Conservation (phyloP, 306 rosid genomes). For the Pterocarpus macrocarpus region DNA sequence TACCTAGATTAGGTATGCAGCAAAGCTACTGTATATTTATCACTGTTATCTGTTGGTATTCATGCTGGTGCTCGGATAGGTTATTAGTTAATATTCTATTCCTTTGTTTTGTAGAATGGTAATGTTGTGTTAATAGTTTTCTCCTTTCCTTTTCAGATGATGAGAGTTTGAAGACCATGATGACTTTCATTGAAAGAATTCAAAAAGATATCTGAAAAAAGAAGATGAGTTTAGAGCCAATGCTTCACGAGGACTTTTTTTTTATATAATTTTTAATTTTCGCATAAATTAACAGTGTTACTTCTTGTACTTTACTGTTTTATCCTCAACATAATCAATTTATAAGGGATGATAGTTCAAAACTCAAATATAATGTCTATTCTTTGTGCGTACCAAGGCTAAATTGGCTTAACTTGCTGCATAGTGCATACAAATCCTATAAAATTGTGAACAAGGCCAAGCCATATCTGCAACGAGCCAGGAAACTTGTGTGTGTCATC, state of each 20-base stretch:
- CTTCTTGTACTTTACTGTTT: slow-evolving; percentile 1
- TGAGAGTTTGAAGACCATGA: slow-evolving; percentile 52
- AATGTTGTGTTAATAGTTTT: background rate
- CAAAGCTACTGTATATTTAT: background rate
- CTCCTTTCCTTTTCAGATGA: slow-evolving; percentile 56
- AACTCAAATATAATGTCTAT: background rate
- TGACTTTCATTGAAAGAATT: slow-evolving; percentile 63
- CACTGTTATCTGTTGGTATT: background rate
- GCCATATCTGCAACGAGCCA: background rate
- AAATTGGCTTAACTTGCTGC: background rate
- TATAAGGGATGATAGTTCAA: background rate
- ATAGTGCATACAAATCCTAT: background rate
- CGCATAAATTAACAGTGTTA: background rate
- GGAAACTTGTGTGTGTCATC: background rate
- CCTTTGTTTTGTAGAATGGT: background rate
- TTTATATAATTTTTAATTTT: slow-evolving; percentile 12
- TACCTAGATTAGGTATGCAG: slow-evolving; percentile 72
- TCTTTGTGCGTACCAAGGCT: background rate
- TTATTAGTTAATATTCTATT: background rate
- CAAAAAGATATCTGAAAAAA: slow-evolving; percentile 43
- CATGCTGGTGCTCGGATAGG: background rate
- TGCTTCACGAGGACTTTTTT: background rate
- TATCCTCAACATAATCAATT: background rate
- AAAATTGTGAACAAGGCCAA: background rate
- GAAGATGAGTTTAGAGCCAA: slow-evolving; percentile 2